Evolutionary conservation across 1,284 basidiomycete genomes (phyloP).

Genomic region (Cerrena zonata): DNA sequence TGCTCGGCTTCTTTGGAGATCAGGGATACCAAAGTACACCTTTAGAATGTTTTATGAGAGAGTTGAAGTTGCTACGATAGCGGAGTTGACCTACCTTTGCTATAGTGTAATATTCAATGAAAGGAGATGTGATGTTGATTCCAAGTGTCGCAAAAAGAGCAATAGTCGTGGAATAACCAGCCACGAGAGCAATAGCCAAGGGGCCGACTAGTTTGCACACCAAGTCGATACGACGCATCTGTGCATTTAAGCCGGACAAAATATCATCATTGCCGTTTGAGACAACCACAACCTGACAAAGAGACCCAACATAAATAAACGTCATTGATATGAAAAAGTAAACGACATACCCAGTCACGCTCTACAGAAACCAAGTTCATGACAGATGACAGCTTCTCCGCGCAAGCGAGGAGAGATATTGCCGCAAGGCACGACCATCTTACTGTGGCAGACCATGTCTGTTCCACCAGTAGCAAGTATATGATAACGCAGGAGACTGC

Average conservation of each 20-base stretch:
- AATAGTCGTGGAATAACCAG: slow-evolving; percentile 22
- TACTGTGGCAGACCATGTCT: not conserved
- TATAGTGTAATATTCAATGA: not conserved
- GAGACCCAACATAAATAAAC: not conserved
- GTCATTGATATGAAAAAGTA: not conserved
- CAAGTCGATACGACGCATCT: slow-evolving; percentile 47
- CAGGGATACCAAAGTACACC: not conserved
- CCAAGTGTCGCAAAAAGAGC: slow-evolving; percentile 11
- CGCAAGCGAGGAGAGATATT: slow-evolving; percentile 26
- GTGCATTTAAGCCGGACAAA: slow-evolving; percentile 34
- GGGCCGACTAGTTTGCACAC: slow-evolving; percentile 51
- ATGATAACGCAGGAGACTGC: not conserved
- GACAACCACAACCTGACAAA: not conserved
- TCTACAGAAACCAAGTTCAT: slow-evolving; percentile 49
- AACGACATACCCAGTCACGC: slow-evolving; percentile 43
- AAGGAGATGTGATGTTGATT: not conserved
- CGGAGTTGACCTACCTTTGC: not conserved
- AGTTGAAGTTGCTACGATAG: not conserved
- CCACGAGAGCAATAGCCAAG: slow-evolving; percentile 48
- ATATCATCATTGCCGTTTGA: slow-evolving; percentile 22
- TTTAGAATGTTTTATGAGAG: not conserved
- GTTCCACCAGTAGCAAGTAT: not conserved
- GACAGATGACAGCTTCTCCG: slow-evolving; percentile 39
- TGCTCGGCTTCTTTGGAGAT: not conserved
- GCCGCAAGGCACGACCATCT: not conserved